phyloP scores from a whole-genome alignment of 2,329 filamentous ascomycete species.

The Monosporascus sp. region DNA sequence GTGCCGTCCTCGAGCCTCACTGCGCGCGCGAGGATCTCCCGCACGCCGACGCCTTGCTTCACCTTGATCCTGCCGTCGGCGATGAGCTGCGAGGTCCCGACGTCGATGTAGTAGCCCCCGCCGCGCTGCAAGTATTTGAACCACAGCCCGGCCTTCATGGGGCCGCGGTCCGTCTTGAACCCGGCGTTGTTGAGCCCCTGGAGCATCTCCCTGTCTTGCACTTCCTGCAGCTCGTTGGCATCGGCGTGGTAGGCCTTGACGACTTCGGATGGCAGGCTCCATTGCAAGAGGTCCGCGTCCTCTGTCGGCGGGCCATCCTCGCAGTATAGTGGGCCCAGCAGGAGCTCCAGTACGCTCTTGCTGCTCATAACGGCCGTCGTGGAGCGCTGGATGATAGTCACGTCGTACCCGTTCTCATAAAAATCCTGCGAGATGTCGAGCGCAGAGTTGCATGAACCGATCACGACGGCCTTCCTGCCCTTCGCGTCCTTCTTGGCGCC shows the following conservation, averaged over 20 bases:
- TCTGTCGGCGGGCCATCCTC: slow-evolving; percentile 55
- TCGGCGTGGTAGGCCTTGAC: slow-evolving; percentile 55
- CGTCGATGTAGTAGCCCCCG: slow-evolving; percentile 57
- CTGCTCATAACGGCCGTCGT: slow-evolving; percentile 52
- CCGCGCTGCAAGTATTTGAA: slow-evolving; percentile 58
- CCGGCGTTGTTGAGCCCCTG: slow-evolving; percentile 49
- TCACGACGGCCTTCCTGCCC: slow-evolving; percentile 49
- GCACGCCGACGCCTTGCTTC: slow-evolving; percentile 44
- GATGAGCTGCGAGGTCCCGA: slow-evolving; percentile 49
- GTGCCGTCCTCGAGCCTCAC: slow-evolving; percentile 43
- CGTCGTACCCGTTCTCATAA: slow-evolving; percentile 52
- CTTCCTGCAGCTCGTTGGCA: slow-evolving; percentile 31
- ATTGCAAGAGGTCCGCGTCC: slow-evolving; percentile 59
- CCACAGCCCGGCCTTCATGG: slow-evolving; percentile 48
- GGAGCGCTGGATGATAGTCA: slow-evolving; percentile 57
- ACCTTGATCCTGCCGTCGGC: slow-evolving; percentile 53
- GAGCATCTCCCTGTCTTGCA: slow-evolving; percentile 33
- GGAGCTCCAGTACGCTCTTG: slow-evolving; percentile 44
- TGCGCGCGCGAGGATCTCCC: slow-evolving; percentile 37
- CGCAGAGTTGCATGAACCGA: slow-evolving; percentile 56
- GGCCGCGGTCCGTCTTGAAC: slow-evolving; percentile 53
- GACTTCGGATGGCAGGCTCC: slow-evolving; percentile 54
- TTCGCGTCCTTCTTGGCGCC: slow-evolving; percentile 34
- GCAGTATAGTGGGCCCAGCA: slow-evolving; percentile 45
- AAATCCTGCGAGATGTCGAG: slow-evolving; percentile 57